Evolutionary conservation across 371 early-diverging fungal species (phyloP).

Genomic region (Mortierella sp.): DNA sequence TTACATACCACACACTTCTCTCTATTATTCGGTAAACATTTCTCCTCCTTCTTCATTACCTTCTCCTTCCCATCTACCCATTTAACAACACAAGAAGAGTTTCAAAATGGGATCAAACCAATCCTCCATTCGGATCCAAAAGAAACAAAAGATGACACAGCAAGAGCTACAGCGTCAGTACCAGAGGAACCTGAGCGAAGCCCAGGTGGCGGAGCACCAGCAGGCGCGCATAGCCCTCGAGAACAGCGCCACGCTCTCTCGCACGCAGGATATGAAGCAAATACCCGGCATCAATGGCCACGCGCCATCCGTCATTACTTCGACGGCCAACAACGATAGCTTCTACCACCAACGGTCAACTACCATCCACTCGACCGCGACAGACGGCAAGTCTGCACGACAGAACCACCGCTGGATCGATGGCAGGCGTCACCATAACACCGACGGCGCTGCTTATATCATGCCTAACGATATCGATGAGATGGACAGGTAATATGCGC

Average conservation of each 20-base stretch:
- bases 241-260: constrained; percentile 26
- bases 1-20: not conserved
- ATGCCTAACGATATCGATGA: constrained; percentile 68
- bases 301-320: constrained; percentile 50
- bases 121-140: constrained; percentile 40
- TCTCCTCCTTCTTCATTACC: not conserved
- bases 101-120: constrained; percentile 48
- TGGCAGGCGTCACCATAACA: constrained; percentile 66
- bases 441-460: constrained; percentile 62
- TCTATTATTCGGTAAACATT: not conserved
- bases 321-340: constrained; percentile 54
- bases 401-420: constrained; percentile 60
- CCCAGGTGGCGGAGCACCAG: constrained; percentile 45
- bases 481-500: constrained; percentile 52
- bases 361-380: constrained; percentile 27
- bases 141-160: constrained; percentile 50
- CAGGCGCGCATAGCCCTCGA: constrained; percentile 46
- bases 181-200: constrained; percentile 50
- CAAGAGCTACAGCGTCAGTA: constrained; percentile 55
- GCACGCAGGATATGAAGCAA: constrained; percentile 35
- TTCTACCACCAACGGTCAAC: constrained; percentile 50
- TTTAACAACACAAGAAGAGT: not conserved
- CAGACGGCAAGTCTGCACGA: constrained; percentile 7
- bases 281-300: constrained; percentile 52
- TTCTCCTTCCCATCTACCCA: not conserved